Conservation (phyloP, 1,139 yeast genomes). For the Nakaseomyces bracarensis region DNA sequence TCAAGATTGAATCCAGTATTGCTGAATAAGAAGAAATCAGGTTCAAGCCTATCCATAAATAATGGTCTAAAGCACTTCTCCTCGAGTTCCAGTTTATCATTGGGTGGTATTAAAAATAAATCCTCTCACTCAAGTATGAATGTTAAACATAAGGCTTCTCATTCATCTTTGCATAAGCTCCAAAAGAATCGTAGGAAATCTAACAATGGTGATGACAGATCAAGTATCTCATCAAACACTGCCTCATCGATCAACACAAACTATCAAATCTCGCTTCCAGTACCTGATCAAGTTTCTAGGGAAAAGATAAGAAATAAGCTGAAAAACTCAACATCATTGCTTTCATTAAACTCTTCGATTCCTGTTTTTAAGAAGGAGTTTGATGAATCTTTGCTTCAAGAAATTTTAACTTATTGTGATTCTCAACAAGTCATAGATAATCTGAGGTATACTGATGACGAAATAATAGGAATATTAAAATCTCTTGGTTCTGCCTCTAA, state of each 20-base stretch:
- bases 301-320: conserved; percentile 47
- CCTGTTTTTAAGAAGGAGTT: conserved; percentile 22
- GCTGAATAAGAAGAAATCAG: not conserved
- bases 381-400: conserved; percentile 22
- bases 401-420: conserved; percentile 24
- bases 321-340: conserved; percentile 44
- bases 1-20: not conserved
- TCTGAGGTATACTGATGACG: conserved; percentile 11
- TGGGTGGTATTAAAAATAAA: conserved; percentile 23
- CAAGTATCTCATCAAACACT: conserved; percentile 12
- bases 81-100: conserved; percentile 24
- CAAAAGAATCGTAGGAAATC: conserved; percentile 25
- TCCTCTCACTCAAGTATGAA: conserved; percentile 22
- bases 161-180: conserved; percentile 28
- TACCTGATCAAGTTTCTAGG: conserved; percentile 46
- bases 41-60: conserved; percentile 3
- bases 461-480: conserved; percentile 1
- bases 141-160: conserved; percentile 27
- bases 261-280: conserved; percentile 45
- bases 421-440: conserved; percentile 16
- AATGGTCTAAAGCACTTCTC: conserved; percentile 21
- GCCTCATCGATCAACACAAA: conserved; percentile 11
- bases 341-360: conserved; percentile 35
- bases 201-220: conserved; percentile 13
- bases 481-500: conserved; percentile 11